These are phyloP conservation scores for Clathrospora elynae DNA, from an alignment of 2,329 filamentous ascomycete genomes.

Conservation along the genomic window DNA sequence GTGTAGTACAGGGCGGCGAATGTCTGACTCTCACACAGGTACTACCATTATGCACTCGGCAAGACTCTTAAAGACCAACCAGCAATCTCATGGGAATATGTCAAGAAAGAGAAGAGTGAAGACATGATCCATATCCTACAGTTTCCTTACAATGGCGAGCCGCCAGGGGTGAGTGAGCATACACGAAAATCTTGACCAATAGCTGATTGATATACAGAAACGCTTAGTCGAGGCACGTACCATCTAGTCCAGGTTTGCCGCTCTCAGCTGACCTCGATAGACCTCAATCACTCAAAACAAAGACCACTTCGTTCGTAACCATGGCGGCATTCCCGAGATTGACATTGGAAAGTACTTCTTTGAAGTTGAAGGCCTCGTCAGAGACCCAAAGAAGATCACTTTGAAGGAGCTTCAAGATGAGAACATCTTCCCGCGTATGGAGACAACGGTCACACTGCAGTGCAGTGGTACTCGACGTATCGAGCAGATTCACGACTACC, in stretches of 20 bases:
- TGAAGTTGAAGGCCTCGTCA: conserved; percentile 65
- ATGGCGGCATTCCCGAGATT: conserved; percentile 72
- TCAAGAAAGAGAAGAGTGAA: conserved; percentile 52
- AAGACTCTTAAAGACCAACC: conserved; percentile 52
- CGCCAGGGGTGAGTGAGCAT: conserved; percentile 38
- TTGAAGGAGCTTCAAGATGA: conserved; percentile 67
- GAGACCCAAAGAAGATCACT: conserved; percentile 61
- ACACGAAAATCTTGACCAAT: background rate
- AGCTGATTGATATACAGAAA: conserved; percentile 40
- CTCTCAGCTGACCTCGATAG: conserved; percentile 21
- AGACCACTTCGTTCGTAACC: conserved; percentile 72
- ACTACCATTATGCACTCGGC: conserved; percentile 54
- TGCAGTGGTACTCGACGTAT: conserved; percentile 72
- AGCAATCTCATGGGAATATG: conserved; percentile 59
- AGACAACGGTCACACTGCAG: conserved; percentile 66
- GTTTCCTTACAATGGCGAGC: conserved; percentile 57
- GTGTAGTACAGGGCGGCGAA: background rate
- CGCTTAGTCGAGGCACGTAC: conserved; percentile 56
- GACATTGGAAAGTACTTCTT: conserved; percentile 61
- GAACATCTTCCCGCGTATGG: conserved; percentile 62
- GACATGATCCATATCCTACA: conserved; percentile 57
- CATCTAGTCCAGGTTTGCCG: no score
- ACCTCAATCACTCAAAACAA: conserved; percentile 65
- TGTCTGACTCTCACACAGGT: conserved; percentile 13
- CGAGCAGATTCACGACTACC: conserved; percentile 69